Evolutionary conservation across 768 basidiomycete genomes (phyloP), one percentile per base, ranked within the genome.

Genomic region (Clavulina sp.): DNA sequence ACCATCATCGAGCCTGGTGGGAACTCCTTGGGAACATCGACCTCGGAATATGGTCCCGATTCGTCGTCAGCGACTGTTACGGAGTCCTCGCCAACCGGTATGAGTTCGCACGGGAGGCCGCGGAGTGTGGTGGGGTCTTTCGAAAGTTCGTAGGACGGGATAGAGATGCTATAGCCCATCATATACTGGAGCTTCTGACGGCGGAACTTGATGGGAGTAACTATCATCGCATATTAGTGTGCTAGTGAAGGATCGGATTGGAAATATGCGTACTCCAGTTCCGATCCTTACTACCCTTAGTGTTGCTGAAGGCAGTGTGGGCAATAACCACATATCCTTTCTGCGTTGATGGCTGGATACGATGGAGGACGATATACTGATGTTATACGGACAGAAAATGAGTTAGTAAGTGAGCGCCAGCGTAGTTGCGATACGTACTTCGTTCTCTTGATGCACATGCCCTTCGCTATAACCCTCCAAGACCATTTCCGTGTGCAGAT

Each of bases 1-100:
- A 99, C 59, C 82, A 96, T 80, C 60, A 97, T 77, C 54, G 85
- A 88, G 6, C 93, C 93, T 0, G 93, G 91, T n/a, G 92, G 91
- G 67, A 97, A 99, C 59, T 71, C 69, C 33, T 89, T 81, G 0
- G 95, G 95, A 1, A 95, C 77, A 19, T 74, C 59, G 54, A 97
- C 78, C 62, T 89, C 84, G 21, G 81, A 75, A 64, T 72, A 86
- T 0, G 79, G 73, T 1, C 81, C 81, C 53, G 78, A 77, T 29
- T 58, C 62, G 57, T 85, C 84, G n/a, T 70, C 62, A 3, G 78
- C 76, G 50, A 79, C 75, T 3, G 72, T 68, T n/a, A 76, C 71
- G 2, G 69, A 64, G 19, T 86, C 73, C 3, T 73, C 64, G 0
- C 71, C 61, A 60, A 92, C 72, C 41, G 82, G 77, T 19, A 75